Evolutionary conservation across 208 protist genomes (phyloP).

Genomic region (Crithidia thermophila): DNA sequence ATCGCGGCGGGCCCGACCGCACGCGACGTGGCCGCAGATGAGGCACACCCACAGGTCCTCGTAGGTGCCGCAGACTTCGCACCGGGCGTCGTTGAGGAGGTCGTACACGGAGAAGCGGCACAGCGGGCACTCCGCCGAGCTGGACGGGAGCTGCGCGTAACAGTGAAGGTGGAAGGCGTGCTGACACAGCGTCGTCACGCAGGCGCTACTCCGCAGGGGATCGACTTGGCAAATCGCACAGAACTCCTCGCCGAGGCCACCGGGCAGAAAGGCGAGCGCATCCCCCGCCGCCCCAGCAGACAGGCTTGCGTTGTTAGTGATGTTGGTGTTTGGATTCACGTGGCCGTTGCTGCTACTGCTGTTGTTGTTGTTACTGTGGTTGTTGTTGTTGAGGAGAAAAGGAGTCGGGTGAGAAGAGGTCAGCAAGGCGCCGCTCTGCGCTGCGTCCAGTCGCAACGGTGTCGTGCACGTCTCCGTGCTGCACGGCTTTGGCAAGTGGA

Average conservation of each 20-base stretch:
- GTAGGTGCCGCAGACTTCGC: slow-evolving; percentile 69
- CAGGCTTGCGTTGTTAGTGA: background rate
- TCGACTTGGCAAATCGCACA: slow-evolving; percentile 83
- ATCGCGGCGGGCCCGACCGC: slow-evolving; percentile 54
- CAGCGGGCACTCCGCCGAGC: slow-evolving; percentile 66
- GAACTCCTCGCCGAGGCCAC: slow-evolving; percentile 30
- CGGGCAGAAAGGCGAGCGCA: background rate
- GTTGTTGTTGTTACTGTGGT: background rate
- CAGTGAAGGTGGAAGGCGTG: slow-evolving; percentile 78
- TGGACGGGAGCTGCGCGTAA: slow-evolving; percentile 55
- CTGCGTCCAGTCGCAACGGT: slow-evolving; percentile 6
- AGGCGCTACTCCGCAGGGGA: slow-evolving; percentile 35
- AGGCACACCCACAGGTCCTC: slow-evolving; percentile 88
- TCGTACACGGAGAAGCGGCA: slow-evolving; percentile 82
- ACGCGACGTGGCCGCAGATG: slow-evolving; percentile 79
- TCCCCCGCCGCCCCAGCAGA: background rate
- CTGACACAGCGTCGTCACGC: slow-evolving; percentile 72
- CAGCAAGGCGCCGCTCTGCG: too few species aligned
- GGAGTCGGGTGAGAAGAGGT: too few species aligned
- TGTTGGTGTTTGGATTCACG: background rate
- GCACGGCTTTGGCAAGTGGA: slow-evolving; percentile 1
- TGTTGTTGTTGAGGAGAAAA: too few species aligned
- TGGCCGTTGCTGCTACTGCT: background rate
- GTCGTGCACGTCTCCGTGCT: background rate
- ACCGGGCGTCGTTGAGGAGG: slow-evolving; percentile 69